Evolutionary conservation across 2,329 filamentous ascomycete species (phyloP), one percentile per base, ranked within the genome.

Genomic region (Penicillium sumatraense): DNA sequence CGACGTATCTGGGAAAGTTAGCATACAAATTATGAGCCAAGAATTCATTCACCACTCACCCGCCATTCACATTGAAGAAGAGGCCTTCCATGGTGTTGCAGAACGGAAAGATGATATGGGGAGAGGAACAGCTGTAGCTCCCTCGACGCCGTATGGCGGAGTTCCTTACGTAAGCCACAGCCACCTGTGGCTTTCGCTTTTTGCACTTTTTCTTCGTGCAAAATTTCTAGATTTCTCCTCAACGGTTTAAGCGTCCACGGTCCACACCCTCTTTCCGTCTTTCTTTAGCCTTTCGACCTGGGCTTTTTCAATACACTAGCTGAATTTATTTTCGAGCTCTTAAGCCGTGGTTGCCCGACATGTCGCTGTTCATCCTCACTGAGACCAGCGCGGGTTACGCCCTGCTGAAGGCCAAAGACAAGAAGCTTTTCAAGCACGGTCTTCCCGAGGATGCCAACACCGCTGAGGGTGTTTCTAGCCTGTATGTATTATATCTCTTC

Each of bases 311-410:
- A 26, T 48, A 51, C 45, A 52, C 26, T 49, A 42, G 23, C 41
- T 48, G 27, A 54, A 57, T 50, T 54, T 51, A 53, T 56, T 49
- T 57, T 60, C 46, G 40, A 63, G 54, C 63, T 56, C 68, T 57
- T 62, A 65, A 60, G 60, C 67, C 61, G 69, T 67, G 65, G 61
- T 61, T 63, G 66, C 66, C 60, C 77, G 86, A 65, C 64, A 95
- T 95, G 90, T 89, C 89, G 80, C 87, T 95, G 75, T 96, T 96
- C 79, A 90, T 97, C 80, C 87, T 97, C 69, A 89, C 89, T 72
- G 93, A 97, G 81, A 97, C 93, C 76, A 91, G 90, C 78, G 93
- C 93, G 68, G 96, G 95, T 76, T 98, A 98, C 82, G 95, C 93
- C 78, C 86, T 99, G 76, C 92, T 99, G 82, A 98, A 99, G 84